Evolutionary conservation across 2,329 filamentous ascomycete species (phyloP).

Genomic region (Massarina eburnea): DNA sequence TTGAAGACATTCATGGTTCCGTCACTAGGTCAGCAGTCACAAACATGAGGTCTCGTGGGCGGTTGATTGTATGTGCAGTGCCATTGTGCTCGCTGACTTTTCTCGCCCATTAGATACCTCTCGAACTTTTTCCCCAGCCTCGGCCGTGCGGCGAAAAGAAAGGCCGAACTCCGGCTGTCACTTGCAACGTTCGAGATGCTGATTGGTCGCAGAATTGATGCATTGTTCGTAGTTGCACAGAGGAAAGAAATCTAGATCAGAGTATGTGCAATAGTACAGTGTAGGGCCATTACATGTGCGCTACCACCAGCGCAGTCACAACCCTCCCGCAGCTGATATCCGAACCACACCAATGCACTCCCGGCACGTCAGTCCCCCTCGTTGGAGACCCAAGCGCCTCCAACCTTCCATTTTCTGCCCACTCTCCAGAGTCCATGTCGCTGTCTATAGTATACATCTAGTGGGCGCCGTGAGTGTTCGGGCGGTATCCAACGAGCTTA

Average conservation of each 20-base stretch:
- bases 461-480: slow-evolving; percentile 36
- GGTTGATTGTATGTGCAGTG: slow-evolving; percentile 3
- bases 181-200: not conserved
- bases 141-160: slow-evolving; percentile 19
- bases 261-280: slow-evolving; percentile 47
- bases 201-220: slow-evolving; percentile 17
- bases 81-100: too few species aligned
- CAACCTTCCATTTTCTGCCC: not conserved
- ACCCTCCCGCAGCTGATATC: slow-evolving; percentile 14
- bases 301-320: slow-evolving; percentile 15
- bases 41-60: not conserved
- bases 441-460: slow-evolving; percentile 19
- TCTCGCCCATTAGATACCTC: too few species aligned
- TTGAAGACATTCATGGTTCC: slow-evolving; percentile 72
- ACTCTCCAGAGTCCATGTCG: slow-evolving; percentile 6
- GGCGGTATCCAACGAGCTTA: slow-evolving; percentile 87
- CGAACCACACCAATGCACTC: slow-evolving; percentile 7
- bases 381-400: not conserved
- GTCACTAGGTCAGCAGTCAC: not conserved
- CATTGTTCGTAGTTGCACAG: slow-evolving; percentile 37
- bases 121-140: slow-evolving; percentile 16
- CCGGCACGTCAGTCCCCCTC: not conserved
- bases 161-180: slow-evolving; percentile 14
- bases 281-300: slow-evolving; percentile 24
- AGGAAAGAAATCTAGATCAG: slow-evolving; percentile 41